Percentiles rank a stretch among this genome's conserved stretches.
Conservation (phyloP, 1,284 basidiomycete species). For the Leccinum pachyderme region DNA sequence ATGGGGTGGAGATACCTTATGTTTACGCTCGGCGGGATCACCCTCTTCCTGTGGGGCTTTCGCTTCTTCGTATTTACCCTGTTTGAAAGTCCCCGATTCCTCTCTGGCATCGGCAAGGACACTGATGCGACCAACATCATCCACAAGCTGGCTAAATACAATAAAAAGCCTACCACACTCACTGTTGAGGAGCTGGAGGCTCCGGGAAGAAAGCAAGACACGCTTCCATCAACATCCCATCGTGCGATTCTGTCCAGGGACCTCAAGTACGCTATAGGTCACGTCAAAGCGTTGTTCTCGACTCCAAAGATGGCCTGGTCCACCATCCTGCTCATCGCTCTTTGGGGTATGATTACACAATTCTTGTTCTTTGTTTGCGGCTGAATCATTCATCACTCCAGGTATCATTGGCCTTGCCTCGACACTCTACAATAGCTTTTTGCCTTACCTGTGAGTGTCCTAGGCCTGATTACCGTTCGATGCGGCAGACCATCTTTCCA, state of each 20-base stretch:
- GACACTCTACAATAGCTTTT: slow-evolving; percentile 59
- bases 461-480: not conserved
- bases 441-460: slow-evolving; percentile 45
- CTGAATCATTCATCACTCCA: slow-evolving; percentile 16
- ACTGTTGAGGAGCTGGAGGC: slow-evolving; percentile 42
- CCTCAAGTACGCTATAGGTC: slow-evolving; percentile 38
- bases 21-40: slow-evolving; percentile 45
- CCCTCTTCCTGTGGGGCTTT: slow-evolving; percentile 51
- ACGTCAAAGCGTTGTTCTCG: slow-evolving; percentile 54
- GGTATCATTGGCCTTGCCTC: slow-evolving; percentile 62
- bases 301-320: slow-evolving; percentile 58
- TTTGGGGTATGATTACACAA: slow-evolving; percentile 45
- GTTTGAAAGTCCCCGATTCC: slow-evolving; percentile 61
- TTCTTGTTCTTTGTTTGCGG: not conserved
- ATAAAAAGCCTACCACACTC: slow-evolving; percentile 42
- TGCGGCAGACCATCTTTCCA: slow-evolving; percentile 17
- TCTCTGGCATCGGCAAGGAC: slow-evolving; percentile 61
- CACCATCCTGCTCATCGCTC: slow-evolving; percentile 51
- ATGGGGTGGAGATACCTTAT: slow-evolving; percentile 63
- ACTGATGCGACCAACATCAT: slow-evolving; percentile 61
- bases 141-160: slow-evolving; percentile 58
- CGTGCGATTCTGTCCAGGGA: slow-evolving; percentile 35
- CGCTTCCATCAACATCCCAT: slow-evolving; percentile 1
- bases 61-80: slow-evolving; percentile 62
- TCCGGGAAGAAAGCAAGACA: slow-evolving; percentile 3